Evolutionary conservation across 2,329 filamentous ascomycete species (phyloP).

Genomic region (Fusarium globosum): DNA sequence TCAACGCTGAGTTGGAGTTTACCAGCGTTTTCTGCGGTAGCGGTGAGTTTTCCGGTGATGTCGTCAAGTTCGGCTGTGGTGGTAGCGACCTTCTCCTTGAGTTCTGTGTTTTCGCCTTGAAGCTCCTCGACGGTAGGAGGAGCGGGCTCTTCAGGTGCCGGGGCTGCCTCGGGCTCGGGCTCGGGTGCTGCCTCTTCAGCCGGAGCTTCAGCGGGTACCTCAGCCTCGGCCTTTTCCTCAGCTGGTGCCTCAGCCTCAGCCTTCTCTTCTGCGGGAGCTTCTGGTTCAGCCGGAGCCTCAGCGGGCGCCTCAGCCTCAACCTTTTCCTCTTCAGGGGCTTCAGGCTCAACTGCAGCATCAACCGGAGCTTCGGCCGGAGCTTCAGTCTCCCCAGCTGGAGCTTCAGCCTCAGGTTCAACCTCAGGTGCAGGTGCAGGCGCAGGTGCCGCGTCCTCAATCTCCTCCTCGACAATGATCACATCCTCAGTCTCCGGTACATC

Average conservation of each 20-base stretch:
- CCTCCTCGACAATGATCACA: conserved; percentile 13
- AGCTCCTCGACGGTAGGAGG: conserved; percentile 10
- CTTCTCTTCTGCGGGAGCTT: not conserved
- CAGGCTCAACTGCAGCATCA: not conserved
- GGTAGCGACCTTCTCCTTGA: conserved; percentile 33
- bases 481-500: conserved; percentile 22
- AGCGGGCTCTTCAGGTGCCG: not conserved
- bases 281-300: conserved; percentile 6
- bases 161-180: conserved; percentile 10
- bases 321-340: too few relatives aligned
- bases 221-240: not conserved
- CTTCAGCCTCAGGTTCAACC: not conserved
- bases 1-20: conserved; percentile 33
- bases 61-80: conserved; percentile 23
- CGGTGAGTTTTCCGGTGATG: conserved; percentile 24
- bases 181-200: conserved; percentile 17
- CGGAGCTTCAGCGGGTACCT: not conserved
- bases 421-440: not conserved
- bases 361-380: conserved; percentile 8
- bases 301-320: not conserved
- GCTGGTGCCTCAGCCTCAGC: not conserved
- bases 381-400: not conserved
- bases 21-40: conserved; percentile 29
- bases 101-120: conserved; percentile 30
- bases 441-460: not conserved